A percentile compares a stretch with the other conserved stretches of the same genome.
These are phyloP conservation scores for Pichia sp. DNA, from an alignment of 1,139 yeast genomes.

Conservation along the genomic window DNA sequence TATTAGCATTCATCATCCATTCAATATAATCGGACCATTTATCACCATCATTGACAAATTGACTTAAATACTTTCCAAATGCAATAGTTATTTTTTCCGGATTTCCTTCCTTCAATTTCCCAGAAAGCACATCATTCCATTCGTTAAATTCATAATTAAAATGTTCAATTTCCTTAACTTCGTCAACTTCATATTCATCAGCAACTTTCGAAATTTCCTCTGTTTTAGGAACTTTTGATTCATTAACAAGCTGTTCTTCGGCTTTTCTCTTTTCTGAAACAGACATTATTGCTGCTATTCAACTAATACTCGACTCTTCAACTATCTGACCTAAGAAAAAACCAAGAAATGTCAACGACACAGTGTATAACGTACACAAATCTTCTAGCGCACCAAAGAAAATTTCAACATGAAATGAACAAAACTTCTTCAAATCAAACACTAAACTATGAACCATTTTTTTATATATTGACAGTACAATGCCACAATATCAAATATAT, in stretches of 20 bases:
- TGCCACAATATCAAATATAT: constrained; percentile 34
- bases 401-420: background rate
- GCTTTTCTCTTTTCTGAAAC: background rate
- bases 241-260: background rate
- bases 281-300: background rate
- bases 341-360: background rate
- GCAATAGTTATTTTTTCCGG: constrained; percentile 54
- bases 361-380: background rate
- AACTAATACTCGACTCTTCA: background rate
- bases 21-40: constrained; percentile 66
- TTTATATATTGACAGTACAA: background rate
- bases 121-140: constrained; percentile 1
- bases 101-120: constrained; percentile 31
- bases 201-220: background rate
- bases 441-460: too few relatives aligned
- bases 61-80: constrained; percentile 54
- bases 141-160: constrained; percentile 32
- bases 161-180: constrained; percentile 41
- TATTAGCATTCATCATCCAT: constrained; percentile 40
- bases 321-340: background rate
- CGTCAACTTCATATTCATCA: constrained; percentile 1
- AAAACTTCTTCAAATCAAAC: background rate
- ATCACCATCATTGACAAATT: constrained; percentile 49
- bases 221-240: background rate
- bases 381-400: background rate